Percentiles rank a stretch among this genome's conserved stretches.
phyloP scores from a whole-genome alignment of 176 grass and related monocot genomes.

The Avena sativa region DNA sequence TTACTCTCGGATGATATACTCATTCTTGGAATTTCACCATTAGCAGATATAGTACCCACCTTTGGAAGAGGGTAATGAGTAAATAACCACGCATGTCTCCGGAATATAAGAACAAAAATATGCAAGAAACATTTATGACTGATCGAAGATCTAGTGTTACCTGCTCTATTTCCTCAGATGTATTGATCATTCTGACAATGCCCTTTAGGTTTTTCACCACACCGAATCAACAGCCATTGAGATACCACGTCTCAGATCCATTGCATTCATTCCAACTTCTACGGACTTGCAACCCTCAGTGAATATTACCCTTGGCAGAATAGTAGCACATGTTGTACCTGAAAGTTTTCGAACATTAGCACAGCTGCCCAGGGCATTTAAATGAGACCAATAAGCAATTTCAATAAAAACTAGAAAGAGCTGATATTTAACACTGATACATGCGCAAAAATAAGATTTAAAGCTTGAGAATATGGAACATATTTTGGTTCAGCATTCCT shows the following conservation, averaged over 20 bases:
- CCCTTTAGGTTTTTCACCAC: conserved; percentile 75
- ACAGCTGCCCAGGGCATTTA: neutral
- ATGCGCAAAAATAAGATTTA: no score
- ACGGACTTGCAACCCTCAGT: conserved; percentile 78
- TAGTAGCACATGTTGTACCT: conserved; percentile 86
- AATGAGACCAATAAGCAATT: neutral
- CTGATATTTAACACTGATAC: neutral
- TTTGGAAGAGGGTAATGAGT: conserved; percentile 27
- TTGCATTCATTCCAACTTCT: conserved; percentile 76
- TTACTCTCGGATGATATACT: no score
- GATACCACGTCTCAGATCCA: conserved; percentile 80
- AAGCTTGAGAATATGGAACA: no score
- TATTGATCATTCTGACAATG: conserved; percentile 76
- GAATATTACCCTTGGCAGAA: conserved; percentile 80
- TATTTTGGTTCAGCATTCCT: no score
- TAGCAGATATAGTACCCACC: conserved; percentile 80
- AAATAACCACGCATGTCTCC: conserved; percentile 39
- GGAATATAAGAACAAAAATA: conserved; percentile 44
- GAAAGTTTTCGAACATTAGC: conserved; percentile 45
- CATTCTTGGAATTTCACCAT: conserved; percentile 56
- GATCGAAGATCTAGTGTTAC: conserved; percentile 51
- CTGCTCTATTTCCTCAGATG: conserved; percentile 88
- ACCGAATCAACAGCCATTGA: conserved; percentile 72
- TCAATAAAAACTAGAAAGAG: neutral
- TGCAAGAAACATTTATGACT: conserved; percentile 40